Conservation (phyloP, 2,329 filamentous ascomycete species). For the Thielaviopsis musarum region DNA sequence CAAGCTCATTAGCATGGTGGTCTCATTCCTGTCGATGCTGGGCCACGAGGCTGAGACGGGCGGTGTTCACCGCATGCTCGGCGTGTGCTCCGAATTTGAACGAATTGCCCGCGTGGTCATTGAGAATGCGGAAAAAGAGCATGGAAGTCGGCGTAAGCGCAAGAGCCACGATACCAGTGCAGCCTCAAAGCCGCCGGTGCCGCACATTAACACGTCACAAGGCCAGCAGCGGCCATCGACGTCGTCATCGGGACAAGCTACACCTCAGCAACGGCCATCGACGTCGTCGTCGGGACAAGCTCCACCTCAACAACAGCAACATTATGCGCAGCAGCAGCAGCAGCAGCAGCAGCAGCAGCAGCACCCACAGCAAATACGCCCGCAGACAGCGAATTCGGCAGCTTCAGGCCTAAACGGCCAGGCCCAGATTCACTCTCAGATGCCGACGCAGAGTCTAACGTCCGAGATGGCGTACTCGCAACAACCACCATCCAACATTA, state of each 20-base stretch:
- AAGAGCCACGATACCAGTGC: slow-evolving; percentile 44
- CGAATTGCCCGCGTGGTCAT: slow-evolving; percentile 81
- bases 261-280: not conserved
- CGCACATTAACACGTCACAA: slow-evolving; percentile 14
- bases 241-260: not conserved
- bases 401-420: no score
- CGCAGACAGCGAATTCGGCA: no score
- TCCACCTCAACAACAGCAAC: not conserved
- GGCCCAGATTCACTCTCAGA: not conserved
- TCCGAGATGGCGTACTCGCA: slow-evolving; percentile 7
- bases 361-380: not conserved
- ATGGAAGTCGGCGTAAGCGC: slow-evolving; percentile 63
- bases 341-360: not conserved
- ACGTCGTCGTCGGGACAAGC: not conserved
- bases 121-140: slow-evolving; percentile 79
- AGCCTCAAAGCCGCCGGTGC: slow-evolving; percentile 15
- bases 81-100: slow-evolving; percentile 90
- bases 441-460: slow-evolving; percentile 1
- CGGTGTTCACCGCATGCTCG: slow-evolving; percentile 83
- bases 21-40: slow-evolving; percentile 78
- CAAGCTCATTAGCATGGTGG: slow-evolving; percentile 80
- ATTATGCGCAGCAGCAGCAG: not conserved
- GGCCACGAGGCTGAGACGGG: slow-evolving; percentile 81
- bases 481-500: not conserved
- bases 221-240: no score